Conservation (phyloP, 2,329 filamentous ascomycete species). For the Ramularia endophylla region DNA sequence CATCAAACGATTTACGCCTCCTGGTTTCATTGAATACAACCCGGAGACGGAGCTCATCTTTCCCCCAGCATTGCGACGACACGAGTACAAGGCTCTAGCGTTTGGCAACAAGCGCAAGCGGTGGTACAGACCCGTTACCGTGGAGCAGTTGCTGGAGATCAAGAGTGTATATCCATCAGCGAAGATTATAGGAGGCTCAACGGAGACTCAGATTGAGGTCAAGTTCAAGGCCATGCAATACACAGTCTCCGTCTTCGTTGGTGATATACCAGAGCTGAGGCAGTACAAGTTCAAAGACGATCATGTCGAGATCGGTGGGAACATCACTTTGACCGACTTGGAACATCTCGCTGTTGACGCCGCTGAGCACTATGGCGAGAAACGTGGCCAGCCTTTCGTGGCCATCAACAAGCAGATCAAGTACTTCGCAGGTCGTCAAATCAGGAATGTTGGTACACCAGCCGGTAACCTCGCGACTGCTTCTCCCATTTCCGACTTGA, state of each 20-base stretch:
- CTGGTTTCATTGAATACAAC: conserved; percentile 90
- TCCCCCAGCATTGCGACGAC: conserved; percentile 74
- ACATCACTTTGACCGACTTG: conserved; percentile 85
- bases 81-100: conserved; percentile 72
- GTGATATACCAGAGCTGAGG: conserved; percentile 83
- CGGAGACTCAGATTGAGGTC: conserved; percentile 96
- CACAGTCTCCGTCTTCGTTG: conserved; percentile 81
- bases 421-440: conserved; percentile 92
- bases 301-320: conserved; percentile 85
- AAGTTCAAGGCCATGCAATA: conserved; percentile 97
- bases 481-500: conserved; percentile 92
- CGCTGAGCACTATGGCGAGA: conserved; percentile 67
- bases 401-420: conserved; percentile 90
- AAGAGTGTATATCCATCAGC: conserved; percentile 78
- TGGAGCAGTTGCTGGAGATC: conserved; percentile 85
- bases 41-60: conserved; percentile 95
- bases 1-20: conserved; percentile 66
- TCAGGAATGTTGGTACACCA: conserved; percentile 94
- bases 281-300: conserved; percentile 76
- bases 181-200: conserved; percentile 93
- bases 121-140: conserved; percentile 85
- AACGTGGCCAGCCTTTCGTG: conserved; percentile 71
- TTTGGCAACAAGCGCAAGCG: conserved; percentile 93
- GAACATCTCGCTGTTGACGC: conserved; percentile 79
- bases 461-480: conserved; percentile 92